phyloP scores from a whole-genome alignment of 805 yeast genomes.

The Kuraishia cidri region DNA sequence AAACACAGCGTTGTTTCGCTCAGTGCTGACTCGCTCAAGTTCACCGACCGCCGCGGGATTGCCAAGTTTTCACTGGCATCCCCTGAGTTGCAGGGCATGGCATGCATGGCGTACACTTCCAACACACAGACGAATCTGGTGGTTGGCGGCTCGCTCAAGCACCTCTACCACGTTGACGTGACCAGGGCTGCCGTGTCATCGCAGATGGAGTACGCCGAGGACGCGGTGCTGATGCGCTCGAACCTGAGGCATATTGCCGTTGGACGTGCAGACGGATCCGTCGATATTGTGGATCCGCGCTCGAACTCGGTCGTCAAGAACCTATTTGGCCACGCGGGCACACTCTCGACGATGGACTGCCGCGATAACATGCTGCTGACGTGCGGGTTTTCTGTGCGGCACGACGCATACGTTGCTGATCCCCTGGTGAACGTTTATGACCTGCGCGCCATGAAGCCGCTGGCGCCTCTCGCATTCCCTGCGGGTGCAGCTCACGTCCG shows the following conservation, averaged over 20 bases:
- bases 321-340: conserved; percentile 52
- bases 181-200: conserved; percentile 25
- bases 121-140: conserved; percentile 31
- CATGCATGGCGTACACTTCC: conserved; percentile 30
- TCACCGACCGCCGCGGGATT: conserved; percentile 48
- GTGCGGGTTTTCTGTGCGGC: conserved; percentile 70
- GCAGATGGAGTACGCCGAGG: conserved; percentile 29
- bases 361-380: conserved; percentile 63
- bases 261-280: conserved; percentile 49
- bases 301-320: conserved; percentile 34
- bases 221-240: conserved; percentile 37
- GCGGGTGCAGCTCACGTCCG: conserved; percentile 82
- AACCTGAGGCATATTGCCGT: conserved; percentile 45
- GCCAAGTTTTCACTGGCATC: neutral
- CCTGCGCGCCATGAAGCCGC: conserved; percentile 56
- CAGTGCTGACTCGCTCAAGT: conserved; percentile 38
- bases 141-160: conserved; percentile 29
- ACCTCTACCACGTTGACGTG: conserved; percentile 33
- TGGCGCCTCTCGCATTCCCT: conserved; percentile 79
- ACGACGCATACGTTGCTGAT: conserved; percentile 52
- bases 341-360: conserved; percentile 55
- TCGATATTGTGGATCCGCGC: conserved; percentile 57
- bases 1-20: conserved; percentile 52
- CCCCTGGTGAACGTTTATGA: conserved; percentile 83
- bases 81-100: conserved; percentile 10